A percentile compares a stretch with the other conserved stretches of the same genome.
Conservation (phyloP, 306 rosid genomes). For the Malus sylvestris region DNA sequence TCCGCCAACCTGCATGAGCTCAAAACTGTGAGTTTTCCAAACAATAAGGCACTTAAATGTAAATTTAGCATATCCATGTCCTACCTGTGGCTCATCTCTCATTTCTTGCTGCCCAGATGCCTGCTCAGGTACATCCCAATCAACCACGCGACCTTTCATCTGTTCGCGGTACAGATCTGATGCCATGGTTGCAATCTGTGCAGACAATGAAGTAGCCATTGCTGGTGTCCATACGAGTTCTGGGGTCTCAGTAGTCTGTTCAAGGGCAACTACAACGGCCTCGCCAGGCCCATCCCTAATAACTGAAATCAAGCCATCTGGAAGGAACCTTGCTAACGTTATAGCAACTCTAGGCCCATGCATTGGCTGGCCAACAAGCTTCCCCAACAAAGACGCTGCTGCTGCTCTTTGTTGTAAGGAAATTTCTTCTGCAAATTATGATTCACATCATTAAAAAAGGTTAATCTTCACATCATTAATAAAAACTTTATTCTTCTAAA, state of each 20-base stretch:
- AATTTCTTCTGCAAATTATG: conserved; percentile 62
- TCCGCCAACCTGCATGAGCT: conserved; percentile 83
- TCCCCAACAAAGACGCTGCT: conserved; percentile 94
- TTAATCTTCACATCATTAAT: conserved; percentile 9
- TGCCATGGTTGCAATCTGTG: conserved; percentile 91
- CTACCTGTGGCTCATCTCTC: conserved; percentile 99
- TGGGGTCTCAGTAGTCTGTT: conserved; percentile 94
- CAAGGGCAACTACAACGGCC: conserved; percentile 84
- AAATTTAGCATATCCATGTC: conserved; percentile 6
- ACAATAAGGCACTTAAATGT: neutral
- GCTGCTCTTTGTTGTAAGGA: conserved; percentile 95
- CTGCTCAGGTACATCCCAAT: conserved; percentile 99
- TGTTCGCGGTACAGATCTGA: conserved; percentile 80
- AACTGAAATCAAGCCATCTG: conserved; percentile 91
- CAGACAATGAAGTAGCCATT: conserved; percentile 96
- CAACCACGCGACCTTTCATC: conserved; percentile 92
- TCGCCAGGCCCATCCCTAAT: conserved; percentile 99
- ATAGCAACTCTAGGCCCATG: conserved; percentile 98
- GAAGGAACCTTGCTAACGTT: conserved; percentile 90
- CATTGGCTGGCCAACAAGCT: conserved; percentile 97
- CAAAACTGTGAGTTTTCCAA: conserved; percentile 21
- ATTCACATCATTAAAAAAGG: conserved; percentile 15
- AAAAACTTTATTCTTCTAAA: neutral
- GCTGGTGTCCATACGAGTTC: conserved; percentile 99
- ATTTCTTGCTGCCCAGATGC: conserved; percentile 96